Evolutionary conservation across 2,329 filamentous ascomycete genomes (phyloP), one percentile per base, ranked within the genome.

Genomic region (Aspergillus sp.): DNA sequence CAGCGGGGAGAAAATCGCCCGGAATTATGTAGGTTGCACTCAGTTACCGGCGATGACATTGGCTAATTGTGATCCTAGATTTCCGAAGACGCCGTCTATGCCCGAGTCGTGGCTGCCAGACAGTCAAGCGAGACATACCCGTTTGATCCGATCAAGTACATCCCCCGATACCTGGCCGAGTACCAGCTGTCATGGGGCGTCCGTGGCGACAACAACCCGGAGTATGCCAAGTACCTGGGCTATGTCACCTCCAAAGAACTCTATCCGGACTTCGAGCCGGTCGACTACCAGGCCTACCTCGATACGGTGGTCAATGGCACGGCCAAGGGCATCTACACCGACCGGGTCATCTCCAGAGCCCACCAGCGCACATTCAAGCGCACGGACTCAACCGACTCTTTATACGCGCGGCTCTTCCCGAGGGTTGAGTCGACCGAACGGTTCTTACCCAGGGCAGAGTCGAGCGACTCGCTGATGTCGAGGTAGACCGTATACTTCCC

Each of bases 141-240:
- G n/a, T 53, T 50, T 39, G 54, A 61, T 32, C 47, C 53, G 4
- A 45, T 53, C 38, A 57, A 57, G 31, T 53, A 56, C 30, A 52
- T 61, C 24, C 52, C 53, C 8, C 45, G 51, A 4, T 55, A 58
- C 16, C 44, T 57, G 19, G 53, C 53, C 24, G 57, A 73, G 43
- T 74, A 72, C 43, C 45, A 53, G 30, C 45, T 65, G 22, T 67
- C 63, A 0, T 67, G 59, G 59, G 63, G 59, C 11, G 44, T 74
- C 14, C 59, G 71, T 2, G 67, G 64, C 1, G 72, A 78, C 40
- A 74, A 74, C 47, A 67, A 57, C 7, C 68, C 66, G 0, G 66
- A 71, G 34, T 60, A 65, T 39, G 73, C 73, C 8, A 56, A 61
- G 30, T 75, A 74, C 39, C 55, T 77, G 4, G 71, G 71, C 2